A percentile compares a stretch with the other conserved stretches of the same genome.
These are phyloP conservation scores for Crithidia bombi DNA, from an alignment of 208 protist genomes.

Conservation along the genomic window DNA sequence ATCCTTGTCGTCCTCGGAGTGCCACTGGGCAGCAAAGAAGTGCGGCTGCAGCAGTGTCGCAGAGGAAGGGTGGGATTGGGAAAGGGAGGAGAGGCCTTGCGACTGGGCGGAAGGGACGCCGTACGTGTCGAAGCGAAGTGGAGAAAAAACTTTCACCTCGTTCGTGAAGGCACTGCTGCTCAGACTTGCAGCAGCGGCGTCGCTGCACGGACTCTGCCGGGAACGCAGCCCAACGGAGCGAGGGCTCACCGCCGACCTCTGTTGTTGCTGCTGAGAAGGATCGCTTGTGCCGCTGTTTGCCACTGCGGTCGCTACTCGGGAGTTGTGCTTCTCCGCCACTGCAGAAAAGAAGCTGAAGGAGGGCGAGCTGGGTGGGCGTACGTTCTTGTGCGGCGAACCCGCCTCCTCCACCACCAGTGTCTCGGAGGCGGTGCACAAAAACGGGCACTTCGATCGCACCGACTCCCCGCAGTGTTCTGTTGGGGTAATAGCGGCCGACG, in stretches of 20 bases:
- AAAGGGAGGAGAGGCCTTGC: neutral
- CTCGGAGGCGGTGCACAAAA: neutral
- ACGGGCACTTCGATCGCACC: neutral
- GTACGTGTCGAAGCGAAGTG: slow-evolving; percentile 17
- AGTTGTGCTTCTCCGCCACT: slow-evolving; percentile 2
- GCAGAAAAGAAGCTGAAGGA: slow-evolving; percentile 33
- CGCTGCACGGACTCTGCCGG: neutral
- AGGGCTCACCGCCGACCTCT: neutral
- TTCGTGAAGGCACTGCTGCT: slow-evolving; percentile 1
- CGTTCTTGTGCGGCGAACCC: neutral
- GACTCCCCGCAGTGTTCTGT: neutral
- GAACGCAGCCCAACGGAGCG: slow-evolving; percentile 1
- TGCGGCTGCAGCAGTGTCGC: neutral
- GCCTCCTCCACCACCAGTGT: neutral
- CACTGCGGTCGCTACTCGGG: neutral
- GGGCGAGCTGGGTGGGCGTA: slow-evolving; percentile 20
- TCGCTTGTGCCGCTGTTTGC: slow-evolving; percentile 5
- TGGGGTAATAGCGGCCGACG: slow-evolving; percentile 1
- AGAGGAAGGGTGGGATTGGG: slow-evolving; percentile 9
- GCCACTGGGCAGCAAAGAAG: neutral
- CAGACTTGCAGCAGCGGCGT: slow-evolving; percentile 1
- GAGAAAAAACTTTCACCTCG: slow-evolving; percentile 28
- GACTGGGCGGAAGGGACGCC: neutral
- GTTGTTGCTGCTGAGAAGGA: neutral
- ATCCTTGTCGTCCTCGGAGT: neutral